A percentile compares a stretch with the other conserved stretches of the same genome.
Conservation (phyloP, 225 moss, liverwort and hornwort species). For the Marchantia polymorpha region DNA sequence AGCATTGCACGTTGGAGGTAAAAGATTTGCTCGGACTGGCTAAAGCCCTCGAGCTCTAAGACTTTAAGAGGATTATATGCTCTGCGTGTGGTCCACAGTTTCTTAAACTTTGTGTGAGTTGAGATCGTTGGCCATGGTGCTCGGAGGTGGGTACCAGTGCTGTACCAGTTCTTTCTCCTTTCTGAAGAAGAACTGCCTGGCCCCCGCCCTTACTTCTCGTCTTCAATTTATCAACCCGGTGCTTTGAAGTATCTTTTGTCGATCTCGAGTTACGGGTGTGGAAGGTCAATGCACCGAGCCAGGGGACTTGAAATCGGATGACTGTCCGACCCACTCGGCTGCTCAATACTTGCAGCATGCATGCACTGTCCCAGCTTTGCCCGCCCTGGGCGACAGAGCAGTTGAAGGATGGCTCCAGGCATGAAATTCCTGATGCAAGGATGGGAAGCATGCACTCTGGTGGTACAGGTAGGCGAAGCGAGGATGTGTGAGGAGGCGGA, state of each 20-base stretch:
- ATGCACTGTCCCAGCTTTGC: not conserved
- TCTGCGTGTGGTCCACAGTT: not conserved
- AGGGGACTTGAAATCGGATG: not conserved
- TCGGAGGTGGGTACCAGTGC: not conserved
- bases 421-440: not conserved
- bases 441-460: not conserved
- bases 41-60: not conserved
- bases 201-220: not conserved
- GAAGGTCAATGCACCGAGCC: not conserved
- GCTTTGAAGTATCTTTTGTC: not conserved
- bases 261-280: not conserved
- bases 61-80: not conserved
- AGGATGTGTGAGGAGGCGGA: not conserved
- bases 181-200: not conserved
- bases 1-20: not conserved
- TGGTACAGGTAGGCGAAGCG: not conserved
- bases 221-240: not conserved
- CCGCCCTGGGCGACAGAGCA: not conserved
- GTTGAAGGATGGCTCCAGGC: not conserved
- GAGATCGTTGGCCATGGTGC: not conserved
- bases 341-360: not conserved
- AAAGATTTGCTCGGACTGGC: not conserved
- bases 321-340: not conserved
- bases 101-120: not conserved
- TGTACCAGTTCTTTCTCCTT: not conserved